Evolutionary conservation across 768 basidiomycete species (phyloP), one percentile per base, ranked within the genome.

Genomic region (Phylloporus sp.): DNA sequence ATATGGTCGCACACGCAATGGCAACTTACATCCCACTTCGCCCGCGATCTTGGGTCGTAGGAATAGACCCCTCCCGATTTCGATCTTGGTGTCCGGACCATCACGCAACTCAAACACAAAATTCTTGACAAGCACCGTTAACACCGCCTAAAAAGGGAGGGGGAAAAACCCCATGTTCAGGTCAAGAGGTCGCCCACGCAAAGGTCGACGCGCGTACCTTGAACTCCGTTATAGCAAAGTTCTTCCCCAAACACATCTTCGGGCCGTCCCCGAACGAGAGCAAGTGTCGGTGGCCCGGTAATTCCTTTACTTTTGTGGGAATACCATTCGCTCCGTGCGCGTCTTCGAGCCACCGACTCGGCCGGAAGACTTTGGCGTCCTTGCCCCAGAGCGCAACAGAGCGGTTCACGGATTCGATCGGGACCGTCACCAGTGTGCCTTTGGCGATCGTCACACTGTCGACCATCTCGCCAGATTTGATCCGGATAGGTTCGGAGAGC

Each of bases 331-430:
- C n/a, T 2, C 33, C 44, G 9, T 24, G 13, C 3, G 14, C 18
- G 8, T 62, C 59, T 14, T 59, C 58, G 7, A 85, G 66, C 84
- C 85, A 88, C 11, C 84, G 69, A 46, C 79, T 79, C 0, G 84
- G 84, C 28, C 74, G 66, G 58, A 81, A 86, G 31, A 73, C 71
- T 22, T 71, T 69, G 3, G 80, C 74, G 43, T 80, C 75, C 1
- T 69, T 56, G 1, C 84, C 84, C 84, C 85, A 87, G 18, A 82
- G 57, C 0, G 62, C 64, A 40, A 69, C 68, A 9, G 75, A 74
- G 7, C 68, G 62, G 58, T 84, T 83, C 48, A 79, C 69, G 15
- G 64, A 64, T 15, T 61, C 48, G 17, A 81, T 72, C 1, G 77
- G 71, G 5, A 73, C 57, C 14, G 66, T 42, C 14, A 85, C 53